Percentiles rank a stretch among this genome's conserved stretches.
Evolutionary conservation across 75 land plant species (phyloP).

Genomic region (Cupressus sempervirens): DNA sequence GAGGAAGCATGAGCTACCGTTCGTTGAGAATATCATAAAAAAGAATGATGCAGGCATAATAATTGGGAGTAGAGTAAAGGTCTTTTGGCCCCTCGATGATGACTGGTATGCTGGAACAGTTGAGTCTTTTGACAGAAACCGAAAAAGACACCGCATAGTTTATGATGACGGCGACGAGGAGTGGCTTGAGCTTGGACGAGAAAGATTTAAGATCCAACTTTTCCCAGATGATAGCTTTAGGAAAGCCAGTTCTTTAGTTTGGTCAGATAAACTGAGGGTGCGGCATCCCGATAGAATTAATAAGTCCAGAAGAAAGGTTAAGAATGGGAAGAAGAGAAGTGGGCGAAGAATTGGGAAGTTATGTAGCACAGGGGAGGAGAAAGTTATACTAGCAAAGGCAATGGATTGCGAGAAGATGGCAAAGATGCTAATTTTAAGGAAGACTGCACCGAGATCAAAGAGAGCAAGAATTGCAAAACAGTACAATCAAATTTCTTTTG

Average conservation of each 20-base stretch:
- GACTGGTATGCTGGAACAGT: slow-evolving; percentile 38
- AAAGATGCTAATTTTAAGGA: not conserved
- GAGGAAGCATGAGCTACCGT: not conserved
- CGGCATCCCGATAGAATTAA: not conserved
- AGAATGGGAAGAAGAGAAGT: not conserved
- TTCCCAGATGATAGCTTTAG: not conserved
- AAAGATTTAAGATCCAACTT: slow-evolving; percentile 24
- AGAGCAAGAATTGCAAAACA: not conserved
- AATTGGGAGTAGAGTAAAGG: slow-evolving; percentile 30
- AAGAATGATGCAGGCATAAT: slow-evolving; percentile 19
- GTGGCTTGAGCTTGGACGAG: slow-evolving; percentile 31
- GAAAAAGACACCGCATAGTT: slow-evolving; percentile 24
- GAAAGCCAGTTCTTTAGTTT: not conserved
- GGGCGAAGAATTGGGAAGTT: not conserved
- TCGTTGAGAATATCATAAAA: not conserved
- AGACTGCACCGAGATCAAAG: slow-evolving; percentile 2
- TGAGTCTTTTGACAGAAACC: slow-evolving; percentile 21
- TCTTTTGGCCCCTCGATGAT: slow-evolving; percentile 40
- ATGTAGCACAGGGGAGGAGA: slow-evolving; percentile 1
- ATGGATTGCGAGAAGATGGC: not conserved
- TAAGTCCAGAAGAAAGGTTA: not conserved
- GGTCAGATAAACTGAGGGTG: not conserved
- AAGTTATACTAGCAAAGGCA: not conserved
- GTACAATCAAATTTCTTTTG: not conserved
- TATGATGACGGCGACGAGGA: slow-evolving; percentile 44